Base-by-base conservation (phyloP, 345 rosid species). In the Trapa bicornis region DNA sequence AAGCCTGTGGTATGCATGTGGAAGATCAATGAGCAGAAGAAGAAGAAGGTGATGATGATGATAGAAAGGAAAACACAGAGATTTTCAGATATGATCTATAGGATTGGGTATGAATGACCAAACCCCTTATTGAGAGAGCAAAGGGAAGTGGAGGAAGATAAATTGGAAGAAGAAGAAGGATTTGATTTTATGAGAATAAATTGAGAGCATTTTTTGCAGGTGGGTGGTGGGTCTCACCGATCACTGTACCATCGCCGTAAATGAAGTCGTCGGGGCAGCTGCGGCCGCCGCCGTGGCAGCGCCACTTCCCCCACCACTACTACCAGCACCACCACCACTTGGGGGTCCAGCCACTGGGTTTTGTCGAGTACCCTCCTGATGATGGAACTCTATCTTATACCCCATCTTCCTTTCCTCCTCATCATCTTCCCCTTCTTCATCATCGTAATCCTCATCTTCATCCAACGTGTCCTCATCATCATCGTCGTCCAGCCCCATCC, bases 201-300 rank as follows among this genome's bases (percentile, higher is more conserved):
- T 2, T 60, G 37, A 8, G 38, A 60, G 14, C 32, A 60, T 60
- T 60, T 32, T 60, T 32, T 60, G 64, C 64, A 60, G 32, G 64
- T 60, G 64, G 64, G 38, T 4, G 64, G 64, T 32, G 14, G 38
- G 64, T 14, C 43, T 41, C 43, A 3, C 37, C 29, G 29, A 22
- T 41, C 65, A 70, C 53, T 70, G 73, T 29, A 70, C 73, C 73
- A 70, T 70, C 37, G 73, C 67, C 57, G 35, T 12, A 56, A 70
- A 64, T 14, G 73, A 32, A 39, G 67, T 52, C 29, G 73, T 45
- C 13, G 61, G 5, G 42, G 48, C 12, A 4, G 48, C 48, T 11
- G 13, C 68, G 64, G 41, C 43, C 43, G 73, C 61, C 8, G 69
- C 37, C 47, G 45, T 4, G 8, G 45, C 45, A 42, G 45, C 45